A percentile compares a stretch with the other conserved stretches of the same genome.
Conservation (phyloP, 495 filamentous ascomycete genomes). For the Podospora conica region DNA sequence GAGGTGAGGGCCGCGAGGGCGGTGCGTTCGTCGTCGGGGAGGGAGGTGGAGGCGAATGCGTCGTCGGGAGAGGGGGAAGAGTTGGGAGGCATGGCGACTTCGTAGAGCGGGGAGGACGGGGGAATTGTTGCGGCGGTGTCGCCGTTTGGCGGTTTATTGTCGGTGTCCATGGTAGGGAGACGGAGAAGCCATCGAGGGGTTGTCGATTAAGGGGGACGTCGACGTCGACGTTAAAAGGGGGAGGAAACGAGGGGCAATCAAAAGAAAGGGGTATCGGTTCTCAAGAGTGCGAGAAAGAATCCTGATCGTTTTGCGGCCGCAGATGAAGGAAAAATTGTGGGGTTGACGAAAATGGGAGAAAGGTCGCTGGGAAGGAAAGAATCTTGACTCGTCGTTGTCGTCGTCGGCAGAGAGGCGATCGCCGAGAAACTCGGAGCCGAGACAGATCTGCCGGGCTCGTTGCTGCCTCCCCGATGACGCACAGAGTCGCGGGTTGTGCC, state of each 20-base stretch:
- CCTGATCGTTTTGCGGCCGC: background rate
- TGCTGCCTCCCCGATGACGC: background rate
- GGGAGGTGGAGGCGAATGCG: background rate
- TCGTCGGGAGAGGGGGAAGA: background rate
- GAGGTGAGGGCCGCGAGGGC: conserved; percentile 63
- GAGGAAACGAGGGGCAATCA: background rate
- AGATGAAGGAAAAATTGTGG: background rate
- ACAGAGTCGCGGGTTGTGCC: background rate
- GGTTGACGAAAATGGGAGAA: background rate
- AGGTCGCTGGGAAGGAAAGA: background rate
- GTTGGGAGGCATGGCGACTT: background rate
- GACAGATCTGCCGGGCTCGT: background rate
- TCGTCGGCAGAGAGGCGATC: background rate
- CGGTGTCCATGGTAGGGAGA: background rate
- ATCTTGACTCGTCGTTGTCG: background rate
- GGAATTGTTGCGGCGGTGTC: background rate
- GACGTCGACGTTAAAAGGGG: no score
- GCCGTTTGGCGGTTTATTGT: background rate
- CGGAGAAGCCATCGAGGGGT: background rate
- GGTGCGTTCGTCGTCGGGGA: conserved; percentile 46
- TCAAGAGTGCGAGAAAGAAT: no score
- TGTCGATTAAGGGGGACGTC: no score
- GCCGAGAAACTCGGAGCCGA: background rate
- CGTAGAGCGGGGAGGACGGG: background rate
- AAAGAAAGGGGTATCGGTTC: background rate